Base-by-base conservation (phyloP, 495 filamentous ascomycete genomes). In the Podospora sp. region DNA sequence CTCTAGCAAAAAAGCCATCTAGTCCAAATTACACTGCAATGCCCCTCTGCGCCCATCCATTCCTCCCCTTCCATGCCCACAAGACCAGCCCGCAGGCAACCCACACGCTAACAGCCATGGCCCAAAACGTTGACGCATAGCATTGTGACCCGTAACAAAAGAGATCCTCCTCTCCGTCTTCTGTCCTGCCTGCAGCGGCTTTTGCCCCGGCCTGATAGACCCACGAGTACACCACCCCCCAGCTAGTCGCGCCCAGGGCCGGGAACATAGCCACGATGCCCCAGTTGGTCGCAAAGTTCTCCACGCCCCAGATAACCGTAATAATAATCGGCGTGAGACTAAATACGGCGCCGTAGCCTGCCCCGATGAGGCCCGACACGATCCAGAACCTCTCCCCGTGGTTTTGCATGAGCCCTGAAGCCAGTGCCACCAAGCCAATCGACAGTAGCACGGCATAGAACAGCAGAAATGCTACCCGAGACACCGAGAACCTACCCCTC, bases 211-310 rank as follows among this genome's bases (percentile, higher is more conserved):
- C 80, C 74, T 97, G 89, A 76, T 97, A 99, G 5, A 92, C 89
- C 0, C 80, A 84, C 8, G 89, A 89, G 73, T 97, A 99, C 14
- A 97, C 78, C 4, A 91, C 69, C 0, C 95, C 92, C 93, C 92
- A 99, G 11, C 93, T 81, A 0, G 91, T 90, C 0, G 93, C 92
- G 0, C 94, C 94, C 2, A 87, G 76, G 1, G 94, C 95, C 9
- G 95, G 95, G 58, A 93, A 90, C 81, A 96, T 91, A 36, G 92
- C 92, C 18, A 99, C 89, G 66, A 97, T 92, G 16, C 95, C 95
- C 89, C 94, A 99, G 71, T 99, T 98, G 2, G 95, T 99, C 66
- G 92, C 95, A 76, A 98, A 98, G 77, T 98, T 99, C 80, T 97
- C 92, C 1, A 97, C 93, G 40, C 95, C 95, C 95, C 95, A 99